Base-by-base conservation (phyloP, 805 yeast species). In the Candida koratica region DNA sequence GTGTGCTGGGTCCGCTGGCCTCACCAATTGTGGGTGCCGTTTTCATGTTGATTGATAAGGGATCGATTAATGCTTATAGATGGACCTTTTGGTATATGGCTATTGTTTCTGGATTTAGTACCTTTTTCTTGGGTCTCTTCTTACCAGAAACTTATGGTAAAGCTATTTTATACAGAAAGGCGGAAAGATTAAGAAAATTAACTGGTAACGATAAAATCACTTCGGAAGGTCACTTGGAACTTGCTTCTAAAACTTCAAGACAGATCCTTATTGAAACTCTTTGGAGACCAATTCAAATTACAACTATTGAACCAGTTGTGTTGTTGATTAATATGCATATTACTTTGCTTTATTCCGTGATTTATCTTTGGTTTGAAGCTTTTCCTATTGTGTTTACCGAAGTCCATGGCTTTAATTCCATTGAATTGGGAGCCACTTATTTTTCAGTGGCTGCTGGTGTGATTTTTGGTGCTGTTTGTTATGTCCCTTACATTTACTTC, bases 21-120 rank as follows among this genome's bases (percentile, higher is more conserved):
- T 82, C 80, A 9, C 84, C 84, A 1, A 47, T 79, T 5, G 48
- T 78, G 27, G 82, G 83, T 26, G 71, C 78, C 6, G 66, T 69
- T 4, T 54, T 78, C 49, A 56, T 60, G 4, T 88, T 81, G 8
- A 67, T 62, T 28, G 61, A 34, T n/a, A 27, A 29, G n/a, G 32
- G 32, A n/a, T 18, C 25, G 5, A 6, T 29, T 8, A 19, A 29
- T 29, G 6, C 32, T 19, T 29, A 29, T 29, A 29, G 25, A 36
- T 31, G 75, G 72, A 56, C 69, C 12, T 73, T 75, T 48, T 75
- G 81, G 81, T 61, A 71, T 35, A 41, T 72, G 49, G 45, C 64
- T 35, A 67, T 70, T 40, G 43, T 69, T 26, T 48, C 69, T 27
- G 75, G 71, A 5, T 49, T 53, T 6, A 42, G 61, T 5, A 49